Percentiles rank a stretch among this genome's conserved stretches.
These are phyloP conservation scores for Polytrichum formosum DNA, from an alignment of 225 moss, liverwort and hornwort genomes.

Conservation along the genomic window DNA sequence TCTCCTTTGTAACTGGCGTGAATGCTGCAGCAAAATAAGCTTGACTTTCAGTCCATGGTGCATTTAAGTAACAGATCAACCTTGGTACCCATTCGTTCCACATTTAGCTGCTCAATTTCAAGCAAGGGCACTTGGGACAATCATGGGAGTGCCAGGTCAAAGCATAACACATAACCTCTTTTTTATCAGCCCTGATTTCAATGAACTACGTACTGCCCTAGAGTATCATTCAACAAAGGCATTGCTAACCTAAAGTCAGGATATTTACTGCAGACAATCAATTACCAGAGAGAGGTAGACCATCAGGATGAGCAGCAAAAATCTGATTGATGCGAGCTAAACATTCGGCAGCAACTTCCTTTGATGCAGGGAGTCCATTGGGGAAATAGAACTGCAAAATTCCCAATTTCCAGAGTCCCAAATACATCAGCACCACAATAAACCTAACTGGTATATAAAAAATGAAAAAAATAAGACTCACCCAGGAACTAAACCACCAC, in stretches of 20 bases:
- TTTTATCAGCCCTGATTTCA: too few relatives aligned
- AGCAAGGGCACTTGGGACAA: too few relatives aligned
- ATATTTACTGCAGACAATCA: too few relatives aligned
- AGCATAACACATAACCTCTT: too few relatives aligned
- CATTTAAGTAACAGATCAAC: too few relatives aligned
- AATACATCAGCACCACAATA: neutral
- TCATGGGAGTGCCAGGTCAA: too few relatives aligned
- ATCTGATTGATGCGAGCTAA: conserved; percentile 64
- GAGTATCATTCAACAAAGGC: neutral
- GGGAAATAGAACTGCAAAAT: conserved; percentile 90
- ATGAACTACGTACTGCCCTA: too few relatives aligned
- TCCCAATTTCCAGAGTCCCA: neutral
- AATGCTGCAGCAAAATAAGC: conserved; percentile 46
- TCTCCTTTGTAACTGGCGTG: conserved; percentile 75
- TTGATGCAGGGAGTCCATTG: conserved; percentile 74
- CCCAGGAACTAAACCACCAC: too few relatives aligned
- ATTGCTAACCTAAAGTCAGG: neutral
- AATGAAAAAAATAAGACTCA: too few relatives aligned
- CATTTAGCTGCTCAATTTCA: too few relatives aligned
- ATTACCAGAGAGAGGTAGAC: conserved; percentile 69
- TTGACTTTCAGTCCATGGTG: too few relatives aligned
- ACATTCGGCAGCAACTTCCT: conserved; percentile 70
- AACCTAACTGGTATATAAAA: neutral
- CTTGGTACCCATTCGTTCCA: too few relatives aligned
- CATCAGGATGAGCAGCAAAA: conserved; percentile 73